Percentiles rank a stretch among this genome's conserved stretches.
phyloP scores from a whole-genome alignment of 2,329 filamentous ascomycete species.

The Exophiala xenobiotica region DNA sequence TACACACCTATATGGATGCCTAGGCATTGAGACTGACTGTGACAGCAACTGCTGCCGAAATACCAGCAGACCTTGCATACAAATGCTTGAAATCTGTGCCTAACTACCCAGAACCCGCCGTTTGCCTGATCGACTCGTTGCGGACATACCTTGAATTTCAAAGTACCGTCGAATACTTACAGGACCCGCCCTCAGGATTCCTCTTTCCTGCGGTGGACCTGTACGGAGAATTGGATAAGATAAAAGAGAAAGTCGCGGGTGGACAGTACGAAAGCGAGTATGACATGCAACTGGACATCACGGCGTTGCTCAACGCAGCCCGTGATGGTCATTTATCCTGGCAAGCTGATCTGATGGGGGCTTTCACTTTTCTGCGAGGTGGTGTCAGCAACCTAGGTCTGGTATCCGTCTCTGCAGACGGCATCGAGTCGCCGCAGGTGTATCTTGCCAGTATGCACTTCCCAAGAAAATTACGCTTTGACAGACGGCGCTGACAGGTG shows the following conservation, averaged over 20 bases:
- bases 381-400: slow-evolving; percentile 8
- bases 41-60: background rate
- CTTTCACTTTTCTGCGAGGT: slow-evolving; percentile 32
- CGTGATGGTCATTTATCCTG: slow-evolving; percentile 61
- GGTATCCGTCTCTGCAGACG: slow-evolving; percentile 19
- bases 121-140: slow-evolving; percentile 21
- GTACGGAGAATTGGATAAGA: slow-evolving; percentile 42
- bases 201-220: slow-evolving; percentile 50
- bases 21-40: background rate
- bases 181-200: slow-evolving; percentile 54
- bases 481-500: slow-evolving; percentile 11
- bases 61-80: slow-evolving; percentile 24
- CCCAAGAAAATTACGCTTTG: slow-evolving; percentile 1
- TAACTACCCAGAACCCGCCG: slow-evolving; percentile 18
- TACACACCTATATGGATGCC: background rate
- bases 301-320: slow-evolving; percentile 52
- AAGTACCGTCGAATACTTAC: slow-evolving; percentile 50
- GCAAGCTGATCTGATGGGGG: slow-evolving; percentile 11
- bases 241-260: slow-evolving; percentile 44
- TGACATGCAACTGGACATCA: slow-evolving; percentile 56
- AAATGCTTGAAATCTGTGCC: slow-evolving; percentile 25
- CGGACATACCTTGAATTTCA: slow-evolving; percentile 46
- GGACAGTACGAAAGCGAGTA: slow-evolving; percentile 54
- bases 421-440: slow-evolving; percentile 12
- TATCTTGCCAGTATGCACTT: slow-evolving; percentile 48